A percentile compares a stretch with the other conserved stretches of the same genome.
Conservation (phyloP, 306 rosid genomes). For the Benincasa hispida region DNA sequence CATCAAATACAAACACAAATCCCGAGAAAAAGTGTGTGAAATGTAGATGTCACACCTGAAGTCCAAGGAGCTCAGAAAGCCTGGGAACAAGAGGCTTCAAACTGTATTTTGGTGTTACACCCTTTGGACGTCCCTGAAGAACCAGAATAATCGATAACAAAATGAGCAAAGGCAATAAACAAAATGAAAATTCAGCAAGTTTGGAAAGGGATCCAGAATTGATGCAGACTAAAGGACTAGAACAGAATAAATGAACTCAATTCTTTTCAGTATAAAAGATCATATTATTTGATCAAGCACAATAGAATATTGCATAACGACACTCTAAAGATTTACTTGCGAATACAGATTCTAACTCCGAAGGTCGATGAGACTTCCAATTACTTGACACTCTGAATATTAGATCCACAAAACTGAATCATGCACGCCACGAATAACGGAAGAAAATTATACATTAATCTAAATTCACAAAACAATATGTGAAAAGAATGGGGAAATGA, state of each 20-base stretch:
- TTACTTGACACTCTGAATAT: background rate
- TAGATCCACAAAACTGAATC: conserved; percentile 1
- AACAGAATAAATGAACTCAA: background rate
- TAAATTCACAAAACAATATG: background rate
- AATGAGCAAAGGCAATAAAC: background rate
- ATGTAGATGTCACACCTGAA: conserved; percentile 29
- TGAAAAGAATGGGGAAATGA: too few species aligned
- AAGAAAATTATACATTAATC: background rate
- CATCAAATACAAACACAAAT: background rate
- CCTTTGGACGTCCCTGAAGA: conserved; percentile 92
- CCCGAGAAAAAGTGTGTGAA: background rate
- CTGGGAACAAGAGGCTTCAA: conserved; percentile 89
- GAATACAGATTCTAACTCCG: background rate
- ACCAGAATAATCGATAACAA: background rate
- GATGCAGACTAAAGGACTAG: background rate
- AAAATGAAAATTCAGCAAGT: background rate
- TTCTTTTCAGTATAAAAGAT: background rate
- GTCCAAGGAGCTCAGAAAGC: conserved; percentile 71
- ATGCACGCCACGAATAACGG: background rate
- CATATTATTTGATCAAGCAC: background rate
- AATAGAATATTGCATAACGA: background rate
- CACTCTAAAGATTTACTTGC: background rate
- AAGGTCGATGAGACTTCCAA: background rate
- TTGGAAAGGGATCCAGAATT: background rate
- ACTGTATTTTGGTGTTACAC: conserved; percentile 88